Conservation (phyloP, 169 alveolate species). For the Cryptosporidium baileyi region DNA sequence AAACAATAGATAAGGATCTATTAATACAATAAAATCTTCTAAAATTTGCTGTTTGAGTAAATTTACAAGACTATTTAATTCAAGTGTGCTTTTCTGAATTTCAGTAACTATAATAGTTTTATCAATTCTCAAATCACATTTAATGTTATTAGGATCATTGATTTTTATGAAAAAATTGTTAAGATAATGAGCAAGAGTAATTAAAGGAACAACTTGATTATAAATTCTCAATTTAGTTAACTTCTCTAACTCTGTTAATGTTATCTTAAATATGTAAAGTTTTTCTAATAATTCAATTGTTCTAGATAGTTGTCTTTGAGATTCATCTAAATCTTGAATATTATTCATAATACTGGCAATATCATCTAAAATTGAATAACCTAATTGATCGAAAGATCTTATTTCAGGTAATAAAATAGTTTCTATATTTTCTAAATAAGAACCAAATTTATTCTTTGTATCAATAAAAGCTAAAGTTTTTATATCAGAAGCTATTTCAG, state of each 20-base stretch:
- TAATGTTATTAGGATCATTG: neutral
- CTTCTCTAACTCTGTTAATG: neutral
- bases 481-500: constrained; percentile 8
- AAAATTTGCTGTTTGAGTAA: constrained; percentile 20
- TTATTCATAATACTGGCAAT: neutral
- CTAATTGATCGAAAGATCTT: neutral
- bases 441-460: neutral
- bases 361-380: neutral
- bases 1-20: constrained; percentile 56
- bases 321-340: constrained; percentile 12
- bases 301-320: neutral
- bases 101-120: neutral
- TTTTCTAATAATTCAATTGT: neutral
- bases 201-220: neutral
- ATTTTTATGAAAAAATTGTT: neutral
- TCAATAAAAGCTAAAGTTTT: constrained; percentile 3
- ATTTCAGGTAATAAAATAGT: constrained; percentile 8
- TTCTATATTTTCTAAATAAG: neutral
- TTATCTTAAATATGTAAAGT: neutral
- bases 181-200: neutral
- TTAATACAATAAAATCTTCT: constrained; percentile 34
- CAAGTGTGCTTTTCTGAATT: neutral
- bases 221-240: neutral
- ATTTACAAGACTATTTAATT: neutral
- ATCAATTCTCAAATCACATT: neutral